Evolutionary conservation across 208 protist species (phyloP), one percentile per base, ranked within the genome.

Genomic region (Vickermania spadyakhi): DNA sequence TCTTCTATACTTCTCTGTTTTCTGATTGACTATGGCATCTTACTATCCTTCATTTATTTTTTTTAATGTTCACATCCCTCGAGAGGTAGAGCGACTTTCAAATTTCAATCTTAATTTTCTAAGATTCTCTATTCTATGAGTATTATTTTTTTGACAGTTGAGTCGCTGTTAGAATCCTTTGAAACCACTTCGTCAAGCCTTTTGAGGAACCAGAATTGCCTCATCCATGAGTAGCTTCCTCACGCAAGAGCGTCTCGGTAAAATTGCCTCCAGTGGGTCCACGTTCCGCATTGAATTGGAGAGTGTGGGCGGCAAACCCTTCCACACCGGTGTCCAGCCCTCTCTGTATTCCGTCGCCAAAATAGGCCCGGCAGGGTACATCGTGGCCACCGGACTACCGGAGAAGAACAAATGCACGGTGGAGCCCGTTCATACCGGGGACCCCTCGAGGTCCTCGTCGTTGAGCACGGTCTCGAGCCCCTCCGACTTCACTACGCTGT

Each of bases 331-430:
- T 7, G 36, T 45, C 18, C 36, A 45, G 36, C 36, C 36, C 18
- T 18, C 36, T 45, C 36, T 45, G 36, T 45, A 45, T 45, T 45
- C 36, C 36, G 18, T 18, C 11, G 36, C 36, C 18, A 45, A 45
- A 18, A 45, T 45, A 7, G 7, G 36, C 18, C 7, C 7, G 18
- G 36, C 7, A n/a, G 36, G 36, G 36, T 45, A 45, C 36, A 45
- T 45, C 36, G 36, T 45, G 36, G 86, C 83, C 7, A 85, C 72
- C 2, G 77, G 82, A 0, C 57, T 73, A 22, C 41, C 58, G 0
- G 54, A 36, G 3, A 76, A 68, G 21, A 84, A 88, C 56, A 55
- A 77, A 60, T 90, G 82, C 56, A 49, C 78, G 21, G 22, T 93
- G 0, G 79, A 90, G 58, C 61, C 86, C 28, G 28, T 82, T 29